Evolutionary conservation across 495 filamentous ascomycete genomes (phyloP).

Genomic region (Rhypophila decipiens): DNA sequence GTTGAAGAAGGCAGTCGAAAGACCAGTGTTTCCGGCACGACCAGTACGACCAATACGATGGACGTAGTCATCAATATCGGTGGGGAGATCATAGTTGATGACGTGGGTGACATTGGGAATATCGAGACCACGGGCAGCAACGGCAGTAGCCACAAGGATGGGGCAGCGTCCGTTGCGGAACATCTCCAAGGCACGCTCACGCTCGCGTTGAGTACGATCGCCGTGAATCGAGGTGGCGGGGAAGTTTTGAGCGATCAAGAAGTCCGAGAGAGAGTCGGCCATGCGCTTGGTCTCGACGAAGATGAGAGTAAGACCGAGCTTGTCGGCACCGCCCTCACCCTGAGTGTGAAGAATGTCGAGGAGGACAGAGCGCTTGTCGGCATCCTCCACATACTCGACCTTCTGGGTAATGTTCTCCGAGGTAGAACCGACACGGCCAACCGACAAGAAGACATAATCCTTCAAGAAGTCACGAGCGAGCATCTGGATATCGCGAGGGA

Average conservation of each 20-base stretch:
- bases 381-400: constrained; percentile 94
- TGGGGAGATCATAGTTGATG: constrained; percentile 97
- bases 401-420: constrained; percentile 99
- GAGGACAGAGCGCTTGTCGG: constrained; percentile 94
- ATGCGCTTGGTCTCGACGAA: constrained; percentile 99
- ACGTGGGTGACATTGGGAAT: constrained; percentile 98
- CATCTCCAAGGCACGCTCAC: constrained; percentile 93
- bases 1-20: constrained; percentile 99
- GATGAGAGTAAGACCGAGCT: constrained; percentile 81
- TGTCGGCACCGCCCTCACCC: constrained; percentile 18
- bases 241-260: constrained; percentile 96
- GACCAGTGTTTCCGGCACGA: constrained; percentile 98
- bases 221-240: constrained; percentile 98
- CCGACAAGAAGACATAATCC: constrained; percentile 97
- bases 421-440: constrained; percentile 98
- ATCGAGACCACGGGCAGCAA: constrained; percentile 91
- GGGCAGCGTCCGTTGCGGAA: constrained; percentile 95
- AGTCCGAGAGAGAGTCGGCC: constrained; percentile 95
- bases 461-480: constrained; percentile 95
- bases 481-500: constrained; percentile 98
- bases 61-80: constrained; percentile 98
- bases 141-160: constrained; percentile 93
- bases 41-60: constrained; percentile 99
- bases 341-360: constrained; percentile 96
- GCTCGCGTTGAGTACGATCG: constrained; percentile 96